A percentile compares a stretch with the other conserved stretches of the same genome.
Conservation (phyloP, 352 stramenopile species). For the Phytophthora aleatoria region DNA sequence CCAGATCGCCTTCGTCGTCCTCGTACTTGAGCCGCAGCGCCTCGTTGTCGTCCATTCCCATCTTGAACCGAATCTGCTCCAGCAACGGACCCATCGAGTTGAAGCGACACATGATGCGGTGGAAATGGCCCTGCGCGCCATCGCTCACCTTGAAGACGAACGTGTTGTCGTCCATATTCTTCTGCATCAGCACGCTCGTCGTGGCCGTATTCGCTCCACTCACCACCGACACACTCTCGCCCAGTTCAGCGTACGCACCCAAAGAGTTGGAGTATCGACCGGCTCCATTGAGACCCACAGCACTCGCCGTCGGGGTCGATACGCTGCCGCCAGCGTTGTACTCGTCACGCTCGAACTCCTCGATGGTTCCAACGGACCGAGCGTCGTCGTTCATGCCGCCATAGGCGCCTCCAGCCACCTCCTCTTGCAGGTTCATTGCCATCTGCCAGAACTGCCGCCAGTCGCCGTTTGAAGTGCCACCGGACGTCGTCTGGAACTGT, state of each 20-base stretch:
- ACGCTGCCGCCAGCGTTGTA: conserved; percentile 45
- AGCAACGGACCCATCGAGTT: conserved; percentile 72
- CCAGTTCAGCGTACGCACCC: conserved; percentile 80
- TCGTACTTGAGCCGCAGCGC: conserved; percentile 86
- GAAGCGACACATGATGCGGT: conserved; percentile 84
- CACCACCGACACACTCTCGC: conserved; percentile 87
- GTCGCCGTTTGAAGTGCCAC: conserved; percentile 70
- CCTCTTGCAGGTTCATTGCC: conserved; percentile 86
- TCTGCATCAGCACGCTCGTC: conserved; percentile 76
- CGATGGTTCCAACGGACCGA: conserved; percentile 86
- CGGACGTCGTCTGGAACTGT: conserved; percentile 86
- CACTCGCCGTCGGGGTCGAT: conserved; percentile 40
- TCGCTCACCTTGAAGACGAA: conserved; percentile 92
- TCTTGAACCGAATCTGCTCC: conserved; percentile 84
- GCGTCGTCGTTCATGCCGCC: conserved; percentile 68
- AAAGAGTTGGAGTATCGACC: conserved; percentile 56
- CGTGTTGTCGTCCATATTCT: conserved; percentile 62
- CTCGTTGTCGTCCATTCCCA: conserved; percentile 61
- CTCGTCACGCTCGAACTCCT: conserved; percentile 89
- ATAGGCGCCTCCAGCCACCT: conserved; percentile 73
- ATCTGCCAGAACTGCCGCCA: conserved; percentile 91
- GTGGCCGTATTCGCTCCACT: conserved; percentile 78
- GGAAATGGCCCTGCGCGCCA: conserved; percentile 76
- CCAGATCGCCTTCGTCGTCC: conserved; percentile 87
- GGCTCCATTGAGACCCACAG: conserved; percentile 40